Conservation (phyloP, 306 rosid genomes). For the Senna tora region DNA sequence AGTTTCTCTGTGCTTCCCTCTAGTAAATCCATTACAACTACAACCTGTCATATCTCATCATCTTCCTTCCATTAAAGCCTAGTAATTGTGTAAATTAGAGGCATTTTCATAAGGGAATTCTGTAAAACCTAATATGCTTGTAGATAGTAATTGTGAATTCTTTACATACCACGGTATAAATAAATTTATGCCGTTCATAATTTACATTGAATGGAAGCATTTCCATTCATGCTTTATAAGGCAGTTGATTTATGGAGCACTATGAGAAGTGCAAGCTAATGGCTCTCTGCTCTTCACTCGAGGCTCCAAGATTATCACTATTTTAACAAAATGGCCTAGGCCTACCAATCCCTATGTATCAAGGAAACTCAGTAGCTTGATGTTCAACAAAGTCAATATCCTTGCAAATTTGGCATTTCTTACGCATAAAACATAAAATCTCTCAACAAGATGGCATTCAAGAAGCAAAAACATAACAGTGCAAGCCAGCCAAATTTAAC, state of each 20-base stretch:
- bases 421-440: background rate
- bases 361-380: background rate
- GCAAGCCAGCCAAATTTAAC: background rate
- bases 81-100: too few species aligned
- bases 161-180: background rate
- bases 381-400: background rate
- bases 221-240: conserved; percentile 38
- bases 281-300: conserved; percentile 55
- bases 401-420: background rate
- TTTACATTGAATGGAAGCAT: conserved; percentile 32
- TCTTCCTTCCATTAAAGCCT: background rate
- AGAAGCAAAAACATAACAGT: background rate
- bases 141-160: background rate
- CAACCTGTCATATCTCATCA: background rate
- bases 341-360: background rate
- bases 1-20: background rate
- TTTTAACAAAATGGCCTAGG: background rate
- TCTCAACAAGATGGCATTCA: background rate
- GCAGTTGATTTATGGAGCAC: conserved; percentile 48
- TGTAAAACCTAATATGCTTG: background rate
- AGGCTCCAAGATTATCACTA: conserved; percentile 43
- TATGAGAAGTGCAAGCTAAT: conserved; percentile 56
- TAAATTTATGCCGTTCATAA: conserved; percentile 23
- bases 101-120: background rate
- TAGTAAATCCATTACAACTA: background rate